Base-by-base conservation (phyloP, 2,329 filamentous ascomycete species). In the Aspergillus piperis region DNA sequence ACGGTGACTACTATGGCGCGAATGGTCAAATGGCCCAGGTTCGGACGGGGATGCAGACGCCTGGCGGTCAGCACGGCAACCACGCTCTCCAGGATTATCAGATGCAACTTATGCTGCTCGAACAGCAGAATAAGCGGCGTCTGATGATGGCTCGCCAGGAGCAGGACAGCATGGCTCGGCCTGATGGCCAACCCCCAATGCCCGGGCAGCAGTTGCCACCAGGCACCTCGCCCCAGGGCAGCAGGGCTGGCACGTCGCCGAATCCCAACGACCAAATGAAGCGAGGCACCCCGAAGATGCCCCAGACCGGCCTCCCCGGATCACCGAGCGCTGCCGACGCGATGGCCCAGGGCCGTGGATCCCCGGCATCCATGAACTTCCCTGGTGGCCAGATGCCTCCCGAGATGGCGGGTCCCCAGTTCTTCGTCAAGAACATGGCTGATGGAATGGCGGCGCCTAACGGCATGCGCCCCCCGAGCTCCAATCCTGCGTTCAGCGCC, bases 31-130 rank as follows among this genome's bases (percentile, higher is more conserved):
- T 90, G 78, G 79, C 76, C 36, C 73, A 74, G 67, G 71, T 71
- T 62, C 73, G 74, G 60, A 70, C 71, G 55, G 72, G 71, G 53
- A 74, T 78, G 70, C 73, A 72, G 65, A 74, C 74, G 68, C 74
- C 77, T 69, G 75, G 73, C 62, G 72, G 68, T 66, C 74, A 77
- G 59, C 76, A 74, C 58, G 77, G 77, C 59, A 88, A 87, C 70
- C 86, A 88, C 74, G 86, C 86, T 57, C 79, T 89, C 64, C 86
- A 88, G 74, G 86, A 89, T 74, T 88, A 88, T 75, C 86, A 88
- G 75, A 88, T 88, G 86, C 86, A 88, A 72, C 78, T 88, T 71
- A 88, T 88, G 86, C 77, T 88, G 64, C 80, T 88, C 44, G 86
- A 88, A 73, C 86, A 88, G 73, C 86, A 88, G 77, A 88, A 88